phyloP scores from a whole-genome alignment of 1,139 yeast genomes.

The Entelexis sorbosivorans region DNA sequence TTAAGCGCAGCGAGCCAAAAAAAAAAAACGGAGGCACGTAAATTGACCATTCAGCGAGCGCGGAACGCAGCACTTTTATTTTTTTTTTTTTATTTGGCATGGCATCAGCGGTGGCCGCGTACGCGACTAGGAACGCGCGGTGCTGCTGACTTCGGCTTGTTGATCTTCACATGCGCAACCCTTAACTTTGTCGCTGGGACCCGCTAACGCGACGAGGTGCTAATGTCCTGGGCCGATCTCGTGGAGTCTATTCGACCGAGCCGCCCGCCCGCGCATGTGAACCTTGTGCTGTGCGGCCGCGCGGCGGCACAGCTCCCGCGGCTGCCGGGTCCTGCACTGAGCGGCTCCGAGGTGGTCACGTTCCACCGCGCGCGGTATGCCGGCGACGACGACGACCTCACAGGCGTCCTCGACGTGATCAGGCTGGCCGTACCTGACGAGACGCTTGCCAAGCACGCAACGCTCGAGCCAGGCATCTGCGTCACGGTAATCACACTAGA shows the following conservation, averaged over 20 bases:
- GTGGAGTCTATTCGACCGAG: neutral
- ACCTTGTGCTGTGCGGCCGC: slow-evolving; percentile 2
- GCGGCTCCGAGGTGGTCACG: neutral
- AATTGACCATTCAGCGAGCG: too few species aligned
- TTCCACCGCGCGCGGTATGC: slow-evolving; percentile 1
- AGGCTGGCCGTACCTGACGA: neutral
- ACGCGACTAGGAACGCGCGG: too few species aligned
- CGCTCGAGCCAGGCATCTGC: neutral
- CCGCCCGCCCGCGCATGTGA: neutral
- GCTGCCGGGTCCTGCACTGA: neutral
- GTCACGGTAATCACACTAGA: slow-evolving; percentile 2
- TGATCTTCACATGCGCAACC: neutral
- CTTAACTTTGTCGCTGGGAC: neutral
- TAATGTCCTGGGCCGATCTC: slow-evolving; percentile 1
- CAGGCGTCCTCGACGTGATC: neutral
- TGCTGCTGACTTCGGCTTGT: too few species aligned
- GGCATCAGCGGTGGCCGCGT: too few species aligned
- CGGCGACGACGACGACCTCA: neutral
- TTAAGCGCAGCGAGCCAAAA: too few species aligned
- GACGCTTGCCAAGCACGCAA: neutral
- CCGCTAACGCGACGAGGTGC: neutral
- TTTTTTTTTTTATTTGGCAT: too few species aligned
- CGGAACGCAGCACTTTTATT: too few species aligned
- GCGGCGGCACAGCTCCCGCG: neutral
- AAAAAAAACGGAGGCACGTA: too few species aligned